phyloP scores from a whole-genome alignment of 257 asterid genomes.

The Jacaranda copaia region DNA sequence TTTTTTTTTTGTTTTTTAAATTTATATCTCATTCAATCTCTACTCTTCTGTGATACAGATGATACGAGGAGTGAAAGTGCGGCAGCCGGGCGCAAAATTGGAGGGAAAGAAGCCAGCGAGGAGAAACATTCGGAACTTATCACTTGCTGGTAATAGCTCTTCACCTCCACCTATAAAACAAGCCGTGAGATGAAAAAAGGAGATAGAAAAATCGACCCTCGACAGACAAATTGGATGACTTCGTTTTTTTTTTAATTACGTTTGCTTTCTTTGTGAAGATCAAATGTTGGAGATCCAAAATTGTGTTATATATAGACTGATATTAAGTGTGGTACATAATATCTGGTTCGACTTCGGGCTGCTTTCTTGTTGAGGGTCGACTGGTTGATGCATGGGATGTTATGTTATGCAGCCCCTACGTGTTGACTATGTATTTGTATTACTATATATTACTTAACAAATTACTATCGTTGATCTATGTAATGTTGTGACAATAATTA shows the following conservation, averaged over 20 bases:
- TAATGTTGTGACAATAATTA: constrained; percentile 41
- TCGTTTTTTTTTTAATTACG: not conserved
- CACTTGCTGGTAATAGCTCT: constrained; percentile 48
- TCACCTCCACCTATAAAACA: constrained; percentile 53
- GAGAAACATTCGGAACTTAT: constrained; percentile 57
- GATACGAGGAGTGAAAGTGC: constrained; percentile 91
- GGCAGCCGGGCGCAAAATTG: constrained; percentile 61
- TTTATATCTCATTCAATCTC: too few relatives aligned
- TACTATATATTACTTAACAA: constrained; percentile 19
- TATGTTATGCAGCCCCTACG: not conserved
- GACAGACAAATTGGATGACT: not conserved
- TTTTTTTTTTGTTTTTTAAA: not conserved
- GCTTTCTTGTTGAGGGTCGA: constrained; percentile 31
- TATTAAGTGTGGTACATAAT: constrained; percentile 36
- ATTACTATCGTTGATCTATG: constrained; percentile 17
- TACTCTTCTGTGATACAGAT: constrained; percentile 45
- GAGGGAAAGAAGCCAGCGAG: constrained; percentile 78
- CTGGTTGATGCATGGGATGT: not conserved
- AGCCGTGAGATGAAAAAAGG: constrained; percentile 42
- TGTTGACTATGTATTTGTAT: constrained; percentile 31
- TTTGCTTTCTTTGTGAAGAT: constrained; percentile 17
- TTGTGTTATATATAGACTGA: constrained; percentile 20
- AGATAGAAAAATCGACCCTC: not conserved
- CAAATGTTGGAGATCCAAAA: constrained; percentile 21
- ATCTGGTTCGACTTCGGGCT: constrained; percentile 22